Evolutionary conservation across 768 basidiomycete species (phyloP).

Genomic region (Nidularia sp.): DNA sequence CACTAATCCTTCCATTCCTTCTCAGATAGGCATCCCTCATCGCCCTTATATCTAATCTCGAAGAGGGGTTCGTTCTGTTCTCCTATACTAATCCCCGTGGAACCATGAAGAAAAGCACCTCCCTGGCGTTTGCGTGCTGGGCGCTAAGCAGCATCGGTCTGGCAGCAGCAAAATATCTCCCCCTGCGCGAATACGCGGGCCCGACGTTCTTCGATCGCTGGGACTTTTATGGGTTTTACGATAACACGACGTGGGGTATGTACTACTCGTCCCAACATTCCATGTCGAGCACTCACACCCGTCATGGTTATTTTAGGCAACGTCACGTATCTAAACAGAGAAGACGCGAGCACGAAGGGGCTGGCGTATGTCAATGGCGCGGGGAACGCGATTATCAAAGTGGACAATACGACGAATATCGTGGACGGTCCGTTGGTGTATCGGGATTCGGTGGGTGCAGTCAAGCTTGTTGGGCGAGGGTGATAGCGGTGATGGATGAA

Average conservation of each 20-base stretch:
- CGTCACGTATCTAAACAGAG: slow-evolving; percentile 40
- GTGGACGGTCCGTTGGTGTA: neutral
- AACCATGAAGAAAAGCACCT: neutral
- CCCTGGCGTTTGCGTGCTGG: neutral
- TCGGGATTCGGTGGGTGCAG: neutral
- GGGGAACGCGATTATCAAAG: neutral
- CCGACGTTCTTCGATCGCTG: slow-evolving; percentile 44
- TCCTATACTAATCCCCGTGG: too few relatives aligned
- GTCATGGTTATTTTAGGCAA: slow-evolving; percentile 31
- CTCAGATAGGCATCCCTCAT: too few relatives aligned
- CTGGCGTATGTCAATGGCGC: neutral
- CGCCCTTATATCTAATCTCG: too few relatives aligned
- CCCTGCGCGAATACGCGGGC: slow-evolving; percentile 40
- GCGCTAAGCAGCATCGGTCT: neutral
- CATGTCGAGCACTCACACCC: neutral
- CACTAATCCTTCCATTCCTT: too few relatives aligned
- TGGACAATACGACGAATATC: neutral
- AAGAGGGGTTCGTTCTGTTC: too few relatives aligned
- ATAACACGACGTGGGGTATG: slow-evolving; percentile 38
- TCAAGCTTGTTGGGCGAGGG: neutral
- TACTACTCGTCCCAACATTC: neutral
- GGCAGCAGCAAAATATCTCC: slow-evolving; percentile 19
- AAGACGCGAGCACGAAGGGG: neutral
- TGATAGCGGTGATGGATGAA: neutral
- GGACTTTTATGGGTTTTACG: slow-evolving; percentile 42